Evolutionary conservation across 176 grass and related monocot species (phyloP).

Genomic region (Avena atlantica): DNA sequence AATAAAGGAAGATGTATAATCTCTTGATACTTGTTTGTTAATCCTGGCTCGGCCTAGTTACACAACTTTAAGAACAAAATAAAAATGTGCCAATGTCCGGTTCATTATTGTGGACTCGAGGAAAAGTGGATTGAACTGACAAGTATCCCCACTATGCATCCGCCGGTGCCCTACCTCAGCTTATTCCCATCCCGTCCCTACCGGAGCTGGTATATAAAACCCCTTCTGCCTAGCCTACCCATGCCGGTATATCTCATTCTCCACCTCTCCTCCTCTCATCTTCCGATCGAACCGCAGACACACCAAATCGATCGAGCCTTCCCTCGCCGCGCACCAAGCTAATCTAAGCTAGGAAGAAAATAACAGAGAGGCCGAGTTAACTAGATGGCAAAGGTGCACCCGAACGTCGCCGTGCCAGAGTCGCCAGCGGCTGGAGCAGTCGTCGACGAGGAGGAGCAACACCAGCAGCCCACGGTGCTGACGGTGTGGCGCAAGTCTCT

Average conservation of each 20-base stretch:
- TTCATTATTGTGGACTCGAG: neutral
- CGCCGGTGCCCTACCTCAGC: constrained; percentile 15
- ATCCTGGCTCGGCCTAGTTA: neutral
- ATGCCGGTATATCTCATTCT: neutral
- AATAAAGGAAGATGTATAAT: neutral
- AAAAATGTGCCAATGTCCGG: neutral
- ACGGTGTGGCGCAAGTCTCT: constrained; percentile 83
- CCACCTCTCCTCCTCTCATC: neutral
- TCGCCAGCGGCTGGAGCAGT: neutral
- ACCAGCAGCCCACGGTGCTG: constrained; percentile 38
- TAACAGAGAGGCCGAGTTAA: neutral
- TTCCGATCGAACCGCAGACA: neutral
- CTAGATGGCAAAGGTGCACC: constrained; percentile 60
- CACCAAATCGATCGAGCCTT: neutral
- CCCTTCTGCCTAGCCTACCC: neutral
- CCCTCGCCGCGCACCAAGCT: neutral
- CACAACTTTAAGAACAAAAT: neutral
- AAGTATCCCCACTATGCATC: neutral
- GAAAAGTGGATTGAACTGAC: neutral
- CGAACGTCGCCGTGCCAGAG: constrained; percentile 41
- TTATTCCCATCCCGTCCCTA: neutral
- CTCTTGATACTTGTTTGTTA: neutral
- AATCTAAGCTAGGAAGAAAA: neutral
- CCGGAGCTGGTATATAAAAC: neutral
- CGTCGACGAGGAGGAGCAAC: neutral